These are phyloP conservation scores for Lasiosphaeriaceae sp. DNA, from an alignment of 495 filamentous ascomycete genomes.

Conservation along the genomic window DNA sequence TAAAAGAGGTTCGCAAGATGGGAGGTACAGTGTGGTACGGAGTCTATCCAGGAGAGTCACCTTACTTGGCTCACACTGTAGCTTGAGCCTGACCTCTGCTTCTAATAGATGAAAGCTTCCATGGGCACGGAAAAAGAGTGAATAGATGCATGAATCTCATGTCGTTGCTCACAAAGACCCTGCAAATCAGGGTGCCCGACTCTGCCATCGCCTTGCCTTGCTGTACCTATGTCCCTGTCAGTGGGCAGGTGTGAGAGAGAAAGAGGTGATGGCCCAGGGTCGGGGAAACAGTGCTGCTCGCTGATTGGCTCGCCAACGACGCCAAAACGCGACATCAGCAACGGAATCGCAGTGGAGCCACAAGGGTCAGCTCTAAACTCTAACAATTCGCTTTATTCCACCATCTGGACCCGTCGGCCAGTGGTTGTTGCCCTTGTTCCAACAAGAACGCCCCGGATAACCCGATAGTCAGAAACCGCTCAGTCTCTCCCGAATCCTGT, in stretches of 20 bases:
- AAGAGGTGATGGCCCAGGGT: neutral
- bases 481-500: neutral
- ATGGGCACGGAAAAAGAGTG: too few relatives aligned
- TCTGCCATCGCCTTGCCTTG: neutral
- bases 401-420: neutral
- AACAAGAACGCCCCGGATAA: neutral
- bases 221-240: neutral
- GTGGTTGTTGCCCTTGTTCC: neutral
- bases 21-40: too few relatives aligned
- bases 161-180: neutral
- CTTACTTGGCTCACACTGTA: too few relatives aligned
- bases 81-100: too few relatives aligned
- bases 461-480: neutral
- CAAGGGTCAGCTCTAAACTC: slow-evolving; percentile 10
- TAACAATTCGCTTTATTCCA: slow-evolving; percentile 2
- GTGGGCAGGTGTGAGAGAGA: neutral
- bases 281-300: slow-evolving; percentile 10
- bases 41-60: too few relatives aligned
- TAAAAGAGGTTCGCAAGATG: too few relatives aligned
- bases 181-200: neutral
- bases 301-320: slow-evolving; percentile 18
- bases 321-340: slow-evolving; percentile 22
- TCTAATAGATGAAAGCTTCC: too few relatives aligned
- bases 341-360: slow-evolving; percentile 8
- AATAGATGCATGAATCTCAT: too few relatives aligned